Conservation (phyloP, 345 rosid species). For the Xanthoceras sorbifolium region DNA sequence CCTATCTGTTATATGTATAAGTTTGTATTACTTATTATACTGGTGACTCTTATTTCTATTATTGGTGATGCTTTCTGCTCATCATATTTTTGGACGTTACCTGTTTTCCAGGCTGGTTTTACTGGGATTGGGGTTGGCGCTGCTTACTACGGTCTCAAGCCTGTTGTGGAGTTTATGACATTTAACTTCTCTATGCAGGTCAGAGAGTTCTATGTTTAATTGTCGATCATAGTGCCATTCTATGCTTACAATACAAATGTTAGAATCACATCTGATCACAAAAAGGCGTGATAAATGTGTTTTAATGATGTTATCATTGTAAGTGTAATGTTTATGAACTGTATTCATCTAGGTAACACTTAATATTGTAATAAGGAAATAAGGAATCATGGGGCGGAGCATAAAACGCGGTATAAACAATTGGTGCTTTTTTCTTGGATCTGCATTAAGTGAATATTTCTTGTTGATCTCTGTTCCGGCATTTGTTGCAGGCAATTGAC, state of each 20-base stretch:
- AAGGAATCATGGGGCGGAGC: background rate
- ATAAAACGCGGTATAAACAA: background rate
- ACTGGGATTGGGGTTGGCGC: slow-evolving; percentile 98
- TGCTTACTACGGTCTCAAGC: slow-evolving; percentile 85
- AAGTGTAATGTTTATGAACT: background rate
- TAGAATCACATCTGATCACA: background rate
- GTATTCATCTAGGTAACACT: background rate
- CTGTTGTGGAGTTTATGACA: slow-evolving; percentile 91
- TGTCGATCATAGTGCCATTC: background rate
- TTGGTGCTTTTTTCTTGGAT: background rate
- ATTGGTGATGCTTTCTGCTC: background rate
- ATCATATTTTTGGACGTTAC: slow-evolving; percentile 17
- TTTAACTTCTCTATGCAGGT: slow-evolving; percentile 98
- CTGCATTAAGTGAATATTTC: slow-evolving; percentile 3
- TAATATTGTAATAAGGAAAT: background rate
- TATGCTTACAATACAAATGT: background rate
- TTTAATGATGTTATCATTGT: background rate
- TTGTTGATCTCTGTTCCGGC: slow-evolving; percentile 16
- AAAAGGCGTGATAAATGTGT: background rate
- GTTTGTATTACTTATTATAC: background rate
- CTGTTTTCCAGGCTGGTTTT: slow-evolving; percentile 83
- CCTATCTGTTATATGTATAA: background rate
- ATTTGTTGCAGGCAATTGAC: slow-evolving; percentile 73
- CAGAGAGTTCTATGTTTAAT: background rate
- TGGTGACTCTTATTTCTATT: background rate